Percentiles rank a stretch among this genome's conserved stretches.
These are phyloP conservation scores for Verticillium longisporum DNA, from an alignment of 2,329 filamentous ascomycete species.

Conservation along the genomic window DNA sequence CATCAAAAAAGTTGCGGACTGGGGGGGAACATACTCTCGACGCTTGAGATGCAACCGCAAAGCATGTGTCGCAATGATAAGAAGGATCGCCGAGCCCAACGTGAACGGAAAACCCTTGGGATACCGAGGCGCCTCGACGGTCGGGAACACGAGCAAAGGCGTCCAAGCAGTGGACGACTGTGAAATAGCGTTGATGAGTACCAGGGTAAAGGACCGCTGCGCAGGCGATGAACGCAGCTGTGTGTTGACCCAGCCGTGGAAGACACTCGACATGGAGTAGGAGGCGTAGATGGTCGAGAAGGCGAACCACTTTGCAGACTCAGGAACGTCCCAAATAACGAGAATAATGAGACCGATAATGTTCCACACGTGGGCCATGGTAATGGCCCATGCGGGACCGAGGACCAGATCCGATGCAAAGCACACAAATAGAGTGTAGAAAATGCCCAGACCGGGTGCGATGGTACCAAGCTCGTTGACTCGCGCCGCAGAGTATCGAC, in stretches of 20 bases:
- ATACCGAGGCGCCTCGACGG: constrained; percentile 33
- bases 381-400: constrained; percentile 49
- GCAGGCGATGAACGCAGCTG: constrained; percentile 35
- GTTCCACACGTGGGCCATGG: constrained; percentile 41
- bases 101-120: constrained; percentile 33
- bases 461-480: constrained; percentile 47
- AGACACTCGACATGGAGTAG: constrained; percentile 44
- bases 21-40: constrained; percentile 12
- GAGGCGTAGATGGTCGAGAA: constrained; percentile 41
- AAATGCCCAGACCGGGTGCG: constrained; percentile 47
- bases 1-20: too few species aligned
- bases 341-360: constrained; percentile 46
- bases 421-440: constrained; percentile 46
- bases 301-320: constrained; percentile 46
- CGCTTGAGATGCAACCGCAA: constrained; percentile 15
- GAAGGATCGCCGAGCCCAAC: constrained; percentile 23
- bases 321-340: constrained; percentile 48
- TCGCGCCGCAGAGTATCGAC: constrained; percentile 34
- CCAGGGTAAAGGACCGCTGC: constrained; percentile 40
- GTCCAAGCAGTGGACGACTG: constrained; percentile 52
- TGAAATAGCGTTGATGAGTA: constrained; percentile 44
- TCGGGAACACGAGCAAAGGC: constrained; percentile 41
- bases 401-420: constrained; percentile 48
- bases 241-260: constrained; percentile 51
- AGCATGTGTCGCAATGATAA: constrained; percentile 18